Base-by-base conservation (phyloP, 768 basidiomycete genomes). In the Suillus occidentalis region DNA sequence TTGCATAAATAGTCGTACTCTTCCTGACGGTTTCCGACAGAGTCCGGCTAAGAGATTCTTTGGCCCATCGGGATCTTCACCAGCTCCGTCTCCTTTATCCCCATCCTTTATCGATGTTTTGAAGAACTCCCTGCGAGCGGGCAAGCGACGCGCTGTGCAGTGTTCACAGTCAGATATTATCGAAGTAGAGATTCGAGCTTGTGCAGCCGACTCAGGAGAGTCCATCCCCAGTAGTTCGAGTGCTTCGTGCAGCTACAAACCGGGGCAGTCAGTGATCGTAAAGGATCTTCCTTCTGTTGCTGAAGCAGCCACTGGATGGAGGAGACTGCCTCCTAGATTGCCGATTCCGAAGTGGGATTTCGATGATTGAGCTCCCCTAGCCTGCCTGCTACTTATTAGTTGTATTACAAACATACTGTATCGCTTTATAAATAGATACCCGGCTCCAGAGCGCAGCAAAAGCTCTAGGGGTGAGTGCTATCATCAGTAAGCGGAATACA, bases 261-360 rank as follows among this genome's bases (percentile, higher is more conserved):
- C 18, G 1, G 57, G 58, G 39, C 58, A 31, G 25, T 59, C 58
- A 7, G 10, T 42, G 39, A 42, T 42, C 3, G 6, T 42, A 42
- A 59, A 59, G 25, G 37, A 28, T 4, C 18, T 59, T 31, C 58
- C 58, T 31, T 20, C 18, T 18, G 40, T 42, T 42, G 40, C 39
- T 6, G 18, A 42, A 10, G 57, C 40, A 53, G 13, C 9, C 25
- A 55, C 62, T 20, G 60, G 64, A 6, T 75, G 76, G 72, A 69
- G 71, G 31, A 67, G 69, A 50, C 70, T 76, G 34, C 75, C 75
- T 22, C 70, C 74, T 61, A 72, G 76, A 10, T 68, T 45, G 12
- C 76, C 75, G 14, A 74, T 76, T 50, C 75, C 75, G 28, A 76
- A 73, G 64, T 76, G 75, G 75, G 73, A 73, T 28, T 12, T 64